Evolutionary conservation across 2,329 filamentous ascomycete genomes (phyloP).

Genomic region (Beauveria sp.): DNA sequence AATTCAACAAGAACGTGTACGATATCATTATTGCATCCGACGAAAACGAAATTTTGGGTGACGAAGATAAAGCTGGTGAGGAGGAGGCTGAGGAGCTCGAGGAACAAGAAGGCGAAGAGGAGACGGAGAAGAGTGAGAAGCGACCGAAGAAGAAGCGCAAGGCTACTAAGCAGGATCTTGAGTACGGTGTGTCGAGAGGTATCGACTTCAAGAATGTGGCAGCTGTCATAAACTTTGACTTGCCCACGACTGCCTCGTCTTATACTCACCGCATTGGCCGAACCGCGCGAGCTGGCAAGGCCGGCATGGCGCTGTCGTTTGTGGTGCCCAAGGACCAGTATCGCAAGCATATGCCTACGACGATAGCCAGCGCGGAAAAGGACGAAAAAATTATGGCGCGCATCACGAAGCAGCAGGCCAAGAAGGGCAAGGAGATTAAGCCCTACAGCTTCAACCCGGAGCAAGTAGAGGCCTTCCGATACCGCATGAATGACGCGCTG

Average conservation of each 20-base stretch:
- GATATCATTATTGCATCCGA: slow-evolving; percentile 97
- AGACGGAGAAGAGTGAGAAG: slow-evolving; percentile 20
- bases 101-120: slow-evolving; percentile 31
- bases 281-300: slow-evolving; percentile 83
- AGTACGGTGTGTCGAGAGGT: slow-evolving; percentile 91
- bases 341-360: slow-evolving; percentile 84
- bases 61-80: slow-evolving; percentile 40
- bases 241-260: slow-evolving; percentile 78
- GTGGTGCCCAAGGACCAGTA: slow-evolving; percentile 76
- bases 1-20: slow-evolving; percentile 95
- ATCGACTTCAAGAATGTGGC: slow-evolving; percentile 93
- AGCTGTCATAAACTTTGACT: slow-evolving; percentile 93
- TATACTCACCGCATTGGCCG: slow-evolving; percentile 97
- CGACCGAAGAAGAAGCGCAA: slow-evolving; percentile 54
- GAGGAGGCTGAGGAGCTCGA: slow-evolving; percentile 34
- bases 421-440: slow-evolving; percentile 73
- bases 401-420: slow-evolving; percentile 71
- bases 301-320: slow-evolving; percentile 94
- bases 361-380: slow-evolving; percentile 63
- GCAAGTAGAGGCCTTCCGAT: slow-evolving; percentile 88
- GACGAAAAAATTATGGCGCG: slow-evolving; percentile 80
- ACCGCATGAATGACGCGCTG: slow-evolving; percentile 88
- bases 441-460: slow-evolving; percentile 93
- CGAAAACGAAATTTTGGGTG: slow-evolving; percentile 69
- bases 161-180: slow-evolving; percentile 61